Evolutionary conservation across 1,284 basidiomycete genomes (phyloP).

Genomic region (Jaminaea rosea): DNA sequence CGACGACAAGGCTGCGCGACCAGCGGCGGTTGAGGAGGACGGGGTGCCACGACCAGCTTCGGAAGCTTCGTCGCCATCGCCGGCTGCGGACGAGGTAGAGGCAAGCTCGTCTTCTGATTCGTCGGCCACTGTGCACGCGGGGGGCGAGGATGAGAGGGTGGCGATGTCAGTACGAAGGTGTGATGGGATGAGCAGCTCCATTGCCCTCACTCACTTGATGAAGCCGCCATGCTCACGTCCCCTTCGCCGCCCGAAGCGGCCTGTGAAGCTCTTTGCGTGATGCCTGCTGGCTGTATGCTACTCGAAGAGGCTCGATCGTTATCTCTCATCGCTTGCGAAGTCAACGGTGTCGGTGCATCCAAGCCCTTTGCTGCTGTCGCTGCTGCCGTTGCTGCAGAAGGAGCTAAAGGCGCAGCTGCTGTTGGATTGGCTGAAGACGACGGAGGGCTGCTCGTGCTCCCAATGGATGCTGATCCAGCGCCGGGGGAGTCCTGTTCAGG

Average conservation of each 20-base stretch:
- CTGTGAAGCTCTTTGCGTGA: too few species aligned
- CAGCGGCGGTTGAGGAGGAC: not conserved
- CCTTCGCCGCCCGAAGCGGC: too few species aligned
- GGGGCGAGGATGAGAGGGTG: not conserved
- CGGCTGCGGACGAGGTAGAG: too few species aligned
- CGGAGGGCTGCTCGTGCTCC: not conserved
- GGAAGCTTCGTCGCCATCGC: not conserved
- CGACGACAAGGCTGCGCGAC: not conserved
- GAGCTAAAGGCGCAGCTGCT: not conserved
- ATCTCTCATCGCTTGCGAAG: too few species aligned
- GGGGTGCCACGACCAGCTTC: too few species aligned
- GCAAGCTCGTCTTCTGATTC: not conserved
- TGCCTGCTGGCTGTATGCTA: too few species aligned
- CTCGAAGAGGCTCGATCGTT: too few species aligned
- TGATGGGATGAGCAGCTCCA: too few species aligned
- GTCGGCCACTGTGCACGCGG: too few species aligned
- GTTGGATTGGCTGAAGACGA: not conserved
- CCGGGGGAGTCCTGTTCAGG: too few species aligned
- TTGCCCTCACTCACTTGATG: not conserved
- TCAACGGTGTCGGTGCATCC: too few species aligned
- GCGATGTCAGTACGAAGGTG: not conserved
- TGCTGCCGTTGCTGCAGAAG: not conserved
- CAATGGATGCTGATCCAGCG: too few species aligned
- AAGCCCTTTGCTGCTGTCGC: not conserved
- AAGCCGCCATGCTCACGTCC: not conserved